A percentile compares a stretch with the other conserved stretches of the same genome.
phyloP scores from a whole-genome alignment of 2,329 filamentous ascomycete genomes.

The Hymenoscyphus linearis region DNA sequence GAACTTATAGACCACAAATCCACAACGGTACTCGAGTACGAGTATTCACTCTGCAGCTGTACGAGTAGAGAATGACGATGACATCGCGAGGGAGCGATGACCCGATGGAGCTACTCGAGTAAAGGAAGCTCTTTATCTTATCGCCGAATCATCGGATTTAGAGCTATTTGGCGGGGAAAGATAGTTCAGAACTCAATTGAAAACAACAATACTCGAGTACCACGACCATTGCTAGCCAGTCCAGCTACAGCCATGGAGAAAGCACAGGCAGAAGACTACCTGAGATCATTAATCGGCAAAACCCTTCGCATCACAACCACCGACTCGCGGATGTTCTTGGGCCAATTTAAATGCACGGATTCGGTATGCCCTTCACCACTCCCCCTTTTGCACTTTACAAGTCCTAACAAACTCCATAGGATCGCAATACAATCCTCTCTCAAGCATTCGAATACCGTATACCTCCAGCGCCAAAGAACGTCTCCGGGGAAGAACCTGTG shows the following conservation, averaged over 20 bases:
- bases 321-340: conserved; percentile 84
- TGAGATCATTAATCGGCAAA: conserved; percentile 67
- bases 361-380: conserved; percentile 52
- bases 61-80: too few species aligned
- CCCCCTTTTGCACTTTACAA: conserved; percentile 1
- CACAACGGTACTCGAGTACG: too few species aligned
- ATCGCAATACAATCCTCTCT: conserved; percentile 81
- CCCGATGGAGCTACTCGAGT: too few species aligned
- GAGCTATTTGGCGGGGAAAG: too few species aligned
- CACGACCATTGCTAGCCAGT: not conserved
- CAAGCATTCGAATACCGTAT: conserved; percentile 85
- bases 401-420: conserved; percentile 44
- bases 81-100: too few species aligned
- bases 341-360: conserved; percentile 92
- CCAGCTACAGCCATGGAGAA: conserved; percentile 30
- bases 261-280: conserved; percentile 48
- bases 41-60: too few species aligned
- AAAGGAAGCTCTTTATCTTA: too few species aligned
- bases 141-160: too few species aligned
- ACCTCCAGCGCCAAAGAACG: conserved; percentile 49
- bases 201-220: not conserved
- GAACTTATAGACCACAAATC: not conserved
- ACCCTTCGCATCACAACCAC: conserved; percentile 73
- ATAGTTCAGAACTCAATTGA: not conserved
- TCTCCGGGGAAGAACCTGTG: conserved; percentile 36